Evolutionary conservation across 495 filamentous ascomycete species (phyloP), one percentile per base, ranked within the genome.

Genomic region (Trichoderma virens): DNA sequence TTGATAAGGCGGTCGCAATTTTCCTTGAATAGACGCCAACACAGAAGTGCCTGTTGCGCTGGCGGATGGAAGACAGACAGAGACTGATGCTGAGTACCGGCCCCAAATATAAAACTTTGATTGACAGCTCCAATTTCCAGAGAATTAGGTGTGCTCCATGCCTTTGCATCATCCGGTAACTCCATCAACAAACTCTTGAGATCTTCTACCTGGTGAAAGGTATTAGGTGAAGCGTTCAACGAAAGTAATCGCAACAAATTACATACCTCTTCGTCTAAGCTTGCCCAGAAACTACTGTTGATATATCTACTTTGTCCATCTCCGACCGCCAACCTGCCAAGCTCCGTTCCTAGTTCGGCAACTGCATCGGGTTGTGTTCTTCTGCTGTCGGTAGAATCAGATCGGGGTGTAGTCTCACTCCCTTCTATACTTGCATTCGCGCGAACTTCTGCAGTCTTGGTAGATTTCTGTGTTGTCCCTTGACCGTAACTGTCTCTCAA

Each of bases 231-330:
- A 45, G 41, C 2, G 16, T 16, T n/a, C n/a, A 5, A 5, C n/a
- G 14, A n/a, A 2, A n/a, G 3, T 45, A 6, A 45, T 45, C n/a
- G 18, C 5, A 20, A 5, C 41, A 45, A n/a, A n/a, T 45, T 6
- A 20, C 41, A 45, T 45, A 91, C 91, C 83, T 97, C 91, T 65
- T 93, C 90, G 60, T 86, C 89, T 47, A 97, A 78, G 66, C 84
- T 90, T 20, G 88, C 86, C 93, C 93, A 97, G 60, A 96, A 90
- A 18, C 86, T 86, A 74, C 88, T 93, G 72, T 90, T 93, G 66
- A 97, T 87, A 75, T 97, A 97, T 71, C 90, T 81, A 67, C 86
- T 90, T 68, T 85, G 85, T 3, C 88, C 87, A 60, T 85, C 27
- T 45, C 41, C 41, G n/a, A 45, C 41, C 6, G 41, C 41, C 41